Evolutionary conservation across 2,329 filamentous ascomycete genomes (phyloP).

Genomic region (Neophaeococcomyces mojaviensis): DNA sequence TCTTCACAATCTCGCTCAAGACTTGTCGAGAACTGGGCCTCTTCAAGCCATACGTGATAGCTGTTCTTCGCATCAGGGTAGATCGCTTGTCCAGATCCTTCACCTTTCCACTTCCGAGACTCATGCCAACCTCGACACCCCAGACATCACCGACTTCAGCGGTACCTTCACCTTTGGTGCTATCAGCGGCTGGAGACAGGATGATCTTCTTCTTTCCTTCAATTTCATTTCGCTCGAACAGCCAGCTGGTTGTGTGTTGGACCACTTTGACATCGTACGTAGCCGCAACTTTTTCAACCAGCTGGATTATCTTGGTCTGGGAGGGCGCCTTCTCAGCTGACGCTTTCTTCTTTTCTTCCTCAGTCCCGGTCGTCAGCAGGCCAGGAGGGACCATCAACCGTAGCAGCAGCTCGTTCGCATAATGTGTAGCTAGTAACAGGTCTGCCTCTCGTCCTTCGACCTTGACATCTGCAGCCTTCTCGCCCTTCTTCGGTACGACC

Average conservation of each 20-base stretch:
- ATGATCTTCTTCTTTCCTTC: slow-evolving; percentile 99
- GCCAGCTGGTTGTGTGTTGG: slow-evolving; percentile 96
- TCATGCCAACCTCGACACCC: slow-evolving; percentile 95
- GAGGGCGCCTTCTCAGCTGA: slow-evolving; percentile 72
- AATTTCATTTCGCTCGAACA: slow-evolving; percentile 95
- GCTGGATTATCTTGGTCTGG: slow-evolving; percentile 75
- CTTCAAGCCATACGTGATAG: slow-evolving; percentile 87
- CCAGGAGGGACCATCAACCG: slow-evolving; percentile 89
- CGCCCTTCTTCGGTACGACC: slow-evolving; percentile 51
- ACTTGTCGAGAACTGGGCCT: slow-evolving; percentile 87
- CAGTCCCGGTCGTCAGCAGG: slow-evolving; percentile 69
- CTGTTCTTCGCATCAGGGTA: slow-evolving; percentile 88
- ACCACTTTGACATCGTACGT: slow-evolving; percentile 86
- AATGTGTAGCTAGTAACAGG: slow-evolving; percentile 82
- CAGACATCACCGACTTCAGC: slow-evolving; percentile 90
- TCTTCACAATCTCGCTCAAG: slow-evolving; percentile 90
- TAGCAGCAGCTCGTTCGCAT: slow-evolving; percentile 89
- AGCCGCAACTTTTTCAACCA: slow-evolving; percentile 88
- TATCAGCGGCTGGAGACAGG: slow-evolving; percentile 68
- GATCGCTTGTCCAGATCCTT: slow-evolving; percentile 82
- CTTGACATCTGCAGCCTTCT: slow-evolving; percentile 54
- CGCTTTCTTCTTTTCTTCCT: slow-evolving; percentile 94
- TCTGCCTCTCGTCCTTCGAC: slow-evolving; percentile 75
- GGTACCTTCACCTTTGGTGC: slow-evolving; percentile 80
- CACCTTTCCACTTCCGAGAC: slow-evolving; percentile 84